Evolutionary conservation across 805 yeast species (phyloP).

Genomic region (Candida pini): DNA sequence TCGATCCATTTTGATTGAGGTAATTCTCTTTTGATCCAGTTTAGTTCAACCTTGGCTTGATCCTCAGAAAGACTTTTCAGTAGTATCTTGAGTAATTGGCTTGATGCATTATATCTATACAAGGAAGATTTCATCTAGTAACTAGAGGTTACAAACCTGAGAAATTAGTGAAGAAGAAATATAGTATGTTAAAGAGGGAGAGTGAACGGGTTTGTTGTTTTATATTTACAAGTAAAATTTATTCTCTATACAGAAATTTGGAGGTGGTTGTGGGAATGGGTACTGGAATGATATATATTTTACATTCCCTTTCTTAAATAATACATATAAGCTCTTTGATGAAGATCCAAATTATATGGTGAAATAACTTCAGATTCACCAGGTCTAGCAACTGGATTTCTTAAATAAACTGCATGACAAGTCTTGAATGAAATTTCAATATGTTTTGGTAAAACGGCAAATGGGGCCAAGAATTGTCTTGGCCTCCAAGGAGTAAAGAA

Average conservation of each 20-base stretch:
- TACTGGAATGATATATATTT: conserved; percentile 4
- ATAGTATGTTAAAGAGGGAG: no score
- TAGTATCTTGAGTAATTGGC: no score
- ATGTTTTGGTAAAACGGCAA: conserved; percentile 88
- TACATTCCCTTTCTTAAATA: conserved; percentile 67
- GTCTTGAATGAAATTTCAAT: conserved; percentile 85
- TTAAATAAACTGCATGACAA: conserved; percentile 92
- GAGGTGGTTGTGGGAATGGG: no score
- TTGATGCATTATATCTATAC: no score
- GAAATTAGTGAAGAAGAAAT: no score
- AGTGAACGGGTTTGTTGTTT: not conserved
- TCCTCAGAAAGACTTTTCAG: conserved; percentile 12
- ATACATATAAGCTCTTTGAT: conserved; percentile 93
- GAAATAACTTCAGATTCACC: conserved; percentile 94
- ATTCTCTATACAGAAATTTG: no score
- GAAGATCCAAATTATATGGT: conserved; percentile 76
- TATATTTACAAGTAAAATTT: conserved; percentile 12
- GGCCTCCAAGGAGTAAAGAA: conserved; percentile 98
- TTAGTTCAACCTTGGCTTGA: conserved; percentile 50
- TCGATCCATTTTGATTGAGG: conserved; percentile 38
- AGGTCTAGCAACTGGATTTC: conserved; percentile 96
- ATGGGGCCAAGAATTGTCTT: conserved; percentile 87
- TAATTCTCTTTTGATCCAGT: conserved; percentile 60
- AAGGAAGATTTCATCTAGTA: no score
- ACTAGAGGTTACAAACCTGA: no score